phyloP scores from a whole-genome alignment of 352 stramenopile genomes.

The Pythium chondricola region DNA sequence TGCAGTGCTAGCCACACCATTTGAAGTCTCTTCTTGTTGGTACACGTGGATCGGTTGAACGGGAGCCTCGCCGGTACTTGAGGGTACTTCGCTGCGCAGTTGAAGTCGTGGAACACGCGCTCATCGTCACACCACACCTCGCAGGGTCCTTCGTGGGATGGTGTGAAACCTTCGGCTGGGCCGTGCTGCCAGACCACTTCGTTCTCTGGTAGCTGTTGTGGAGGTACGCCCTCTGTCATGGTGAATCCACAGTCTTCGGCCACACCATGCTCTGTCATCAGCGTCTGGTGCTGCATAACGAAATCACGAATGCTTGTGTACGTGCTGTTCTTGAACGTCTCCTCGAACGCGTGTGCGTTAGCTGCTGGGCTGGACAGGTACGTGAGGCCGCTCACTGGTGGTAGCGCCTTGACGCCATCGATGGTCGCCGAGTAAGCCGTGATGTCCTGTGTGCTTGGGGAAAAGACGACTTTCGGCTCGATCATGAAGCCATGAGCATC shows the following conservation, averaged over 20 bases:
- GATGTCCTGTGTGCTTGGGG: slow-evolving; percentile 3
- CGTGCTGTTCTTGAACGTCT: slow-evolving; percentile 10
- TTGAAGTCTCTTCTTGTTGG: slow-evolving; percentile 18
- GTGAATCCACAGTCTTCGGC: slow-evolving; percentile 15
- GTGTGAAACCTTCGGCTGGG: slow-evolving; percentile 18
- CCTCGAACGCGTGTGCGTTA: slow-evolving; percentile 7
- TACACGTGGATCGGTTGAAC: slow-evolving; percentile 20
- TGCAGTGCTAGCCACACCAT: slow-evolving; percentile 29
- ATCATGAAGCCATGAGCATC: slow-evolving; percentile 15
- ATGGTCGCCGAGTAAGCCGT: slow-evolving; percentile 18
- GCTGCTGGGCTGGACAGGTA: slow-evolving; percentile 1
- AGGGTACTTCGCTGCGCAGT: slow-evolving; percentile 14
- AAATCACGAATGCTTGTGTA: slow-evolving; percentile 17
- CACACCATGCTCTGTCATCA: slow-evolving; percentile 1
- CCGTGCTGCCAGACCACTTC: slow-evolving; percentile 19
- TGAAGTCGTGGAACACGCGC: slow-evolving; percentile 14
- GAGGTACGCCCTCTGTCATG: not conserved
- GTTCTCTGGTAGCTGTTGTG: slow-evolving; percentile 11
- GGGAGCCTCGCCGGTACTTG: slow-evolving; percentile 8
- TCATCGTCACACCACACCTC: slow-evolving; percentile 19
- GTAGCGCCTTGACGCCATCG: slow-evolving; percentile 5
- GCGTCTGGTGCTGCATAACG: slow-evolving; percentile 13
- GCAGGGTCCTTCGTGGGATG: slow-evolving; percentile 21
- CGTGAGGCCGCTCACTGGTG: slow-evolving; percentile 4
- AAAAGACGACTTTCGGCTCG: slow-evolving; percentile 13